Conservation (phyloP, 2,329 filamentous ascomycete genomes). For the Escovopsis sp. region DNA sequence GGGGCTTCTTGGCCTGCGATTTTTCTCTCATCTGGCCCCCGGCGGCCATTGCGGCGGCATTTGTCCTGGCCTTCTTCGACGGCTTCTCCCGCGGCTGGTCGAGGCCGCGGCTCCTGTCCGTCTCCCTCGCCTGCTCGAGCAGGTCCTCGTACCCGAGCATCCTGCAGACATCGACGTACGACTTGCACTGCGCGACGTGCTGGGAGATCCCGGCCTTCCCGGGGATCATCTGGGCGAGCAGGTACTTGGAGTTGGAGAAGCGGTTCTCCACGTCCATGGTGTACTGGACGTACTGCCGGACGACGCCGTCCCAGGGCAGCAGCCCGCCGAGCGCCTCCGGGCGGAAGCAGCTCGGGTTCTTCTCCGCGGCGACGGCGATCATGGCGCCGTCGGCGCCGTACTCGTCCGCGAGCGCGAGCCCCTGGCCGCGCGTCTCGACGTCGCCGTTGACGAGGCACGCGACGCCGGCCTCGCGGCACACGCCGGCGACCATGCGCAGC, state of each 20-base stretch:
- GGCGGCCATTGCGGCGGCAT: constrained; percentile 31
- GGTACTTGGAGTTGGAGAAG: constrained; percentile 86
- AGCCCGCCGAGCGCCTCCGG: constrained; percentile 52
- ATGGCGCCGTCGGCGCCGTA: constrained; percentile 88
- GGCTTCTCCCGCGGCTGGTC: constrained; percentile 28
- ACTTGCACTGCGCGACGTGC: constrained; percentile 49
- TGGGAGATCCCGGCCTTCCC: constrained; percentile 56
- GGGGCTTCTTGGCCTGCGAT: constrained; percentile 17
- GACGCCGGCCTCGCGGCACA: constrained; percentile 75
- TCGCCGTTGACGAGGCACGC: constrained; percentile 95
- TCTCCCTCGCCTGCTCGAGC: constrained; percentile 44
- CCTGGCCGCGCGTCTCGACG: constrained; percentile 61
- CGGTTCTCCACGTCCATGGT: constrained; percentile 70
- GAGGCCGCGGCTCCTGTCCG: constrained; percentile 50
- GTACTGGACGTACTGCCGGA: constrained; percentile 57
- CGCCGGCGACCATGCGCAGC: constrained; percentile 64
- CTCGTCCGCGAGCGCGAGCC: constrained; percentile 54
- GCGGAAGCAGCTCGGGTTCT: constrained; percentile 81
- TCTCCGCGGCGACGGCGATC: constrained; percentile 89
- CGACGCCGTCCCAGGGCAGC: constrained; percentile 62
- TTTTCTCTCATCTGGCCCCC: constrained; percentile 28
- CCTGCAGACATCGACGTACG: constrained; percentile 55
- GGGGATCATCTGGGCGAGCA: constrained; percentile 72
- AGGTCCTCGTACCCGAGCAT: constrained; percentile 51
- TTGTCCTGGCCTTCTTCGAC: constrained; percentile 16